Evolutionary conservation across 345 rosid species (phyloP).

Genomic region (Euphorbia lathyris): DNA sequence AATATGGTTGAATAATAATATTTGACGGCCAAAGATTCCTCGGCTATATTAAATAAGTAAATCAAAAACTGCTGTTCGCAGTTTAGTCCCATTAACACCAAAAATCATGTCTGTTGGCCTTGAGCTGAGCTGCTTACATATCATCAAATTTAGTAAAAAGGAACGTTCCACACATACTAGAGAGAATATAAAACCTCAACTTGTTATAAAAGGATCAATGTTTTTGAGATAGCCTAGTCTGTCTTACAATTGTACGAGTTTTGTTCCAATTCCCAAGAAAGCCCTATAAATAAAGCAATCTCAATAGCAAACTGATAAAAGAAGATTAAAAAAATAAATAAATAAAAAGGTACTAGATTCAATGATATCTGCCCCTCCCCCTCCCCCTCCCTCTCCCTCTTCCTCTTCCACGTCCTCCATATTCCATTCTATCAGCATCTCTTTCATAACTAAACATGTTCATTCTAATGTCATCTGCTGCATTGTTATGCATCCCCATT

Average conservation of each 20-base stretch:
- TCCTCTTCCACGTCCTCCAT: conserved; percentile 52
- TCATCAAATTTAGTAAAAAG: not conserved
- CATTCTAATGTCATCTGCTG: conserved; percentile 61
- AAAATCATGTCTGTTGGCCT: too few relatives aligned
- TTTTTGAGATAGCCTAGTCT: not conserved
- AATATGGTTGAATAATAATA: too few relatives aligned
- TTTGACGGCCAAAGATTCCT: too few relatives aligned
- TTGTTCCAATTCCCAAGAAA: not conserved
- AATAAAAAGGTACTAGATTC: not conserved
- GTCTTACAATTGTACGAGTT: not conserved
- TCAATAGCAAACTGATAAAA: not conserved
- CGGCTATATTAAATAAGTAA: not conserved
- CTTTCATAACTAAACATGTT: conserved; percentile 72
- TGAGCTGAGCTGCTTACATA: too few relatives aligned
- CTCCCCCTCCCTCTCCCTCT: conserved; percentile 46
- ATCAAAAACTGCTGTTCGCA: not conserved
- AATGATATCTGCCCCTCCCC: conserved; percentile 26
- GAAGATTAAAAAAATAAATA: not conserved
- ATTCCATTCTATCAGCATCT: conserved; percentile 38
- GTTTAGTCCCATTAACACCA: not conserved
- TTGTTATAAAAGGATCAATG: not conserved
- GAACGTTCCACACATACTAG: not conserved
- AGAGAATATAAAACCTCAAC: not conserved
- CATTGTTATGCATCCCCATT: conserved; percentile 32
- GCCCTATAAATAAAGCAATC: not conserved